Evolutionary conservation across 1,284 basidiomycete genomes (phyloP), one percentile per base, ranked within the genome.

Genomic region (Inonotus obliquus): DNA sequence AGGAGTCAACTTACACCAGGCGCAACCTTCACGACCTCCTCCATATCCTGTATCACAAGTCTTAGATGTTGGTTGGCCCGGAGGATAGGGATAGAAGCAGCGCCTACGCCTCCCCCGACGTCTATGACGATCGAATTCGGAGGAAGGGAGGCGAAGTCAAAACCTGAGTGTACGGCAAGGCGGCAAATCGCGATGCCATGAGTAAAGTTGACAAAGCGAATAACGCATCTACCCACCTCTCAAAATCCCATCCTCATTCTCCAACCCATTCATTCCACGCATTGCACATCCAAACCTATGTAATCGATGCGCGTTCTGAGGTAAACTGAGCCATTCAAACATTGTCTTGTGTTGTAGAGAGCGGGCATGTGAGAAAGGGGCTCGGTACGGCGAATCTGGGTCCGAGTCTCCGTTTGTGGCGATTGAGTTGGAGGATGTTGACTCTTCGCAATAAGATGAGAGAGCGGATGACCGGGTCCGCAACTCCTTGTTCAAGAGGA

Each of bases 241-340:
- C 13, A 57, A 27, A n/a, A 64, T 61, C 2, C 29, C 63, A 27
- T 39, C 55, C 23, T 38, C 56, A 4, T 35, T 32, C n/a, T 47
- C 47, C n/a, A 64, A n/a, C 4, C 63, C 67, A 23, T 61, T 65
- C 17, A 72, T 65, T 6, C 72, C 74, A 11, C 67, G 63, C 76
- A 77, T 77, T 2, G 66, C 75, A 37, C 69, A 67, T 4, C 68
- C 72, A 61, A 78, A 76, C 25, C 75, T 62, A 1, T 65, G 65
- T 1, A 68, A 69, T n/a, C 70, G 67, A 52, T 65, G 64, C 9
- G 57, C 63, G 23, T 76, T 68, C 23, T 71, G 73, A 0, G 75
- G 73, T 13, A 44, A 10, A 38, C 49, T 52, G 17, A 57, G 47
- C 55, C 54, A 62, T 6, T 62, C 55, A 47, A 57, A 62, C 60